phyloP scores from a whole-genome alignment of 768 basidiomycete species.

The Tylopilus felleus region DNA sequence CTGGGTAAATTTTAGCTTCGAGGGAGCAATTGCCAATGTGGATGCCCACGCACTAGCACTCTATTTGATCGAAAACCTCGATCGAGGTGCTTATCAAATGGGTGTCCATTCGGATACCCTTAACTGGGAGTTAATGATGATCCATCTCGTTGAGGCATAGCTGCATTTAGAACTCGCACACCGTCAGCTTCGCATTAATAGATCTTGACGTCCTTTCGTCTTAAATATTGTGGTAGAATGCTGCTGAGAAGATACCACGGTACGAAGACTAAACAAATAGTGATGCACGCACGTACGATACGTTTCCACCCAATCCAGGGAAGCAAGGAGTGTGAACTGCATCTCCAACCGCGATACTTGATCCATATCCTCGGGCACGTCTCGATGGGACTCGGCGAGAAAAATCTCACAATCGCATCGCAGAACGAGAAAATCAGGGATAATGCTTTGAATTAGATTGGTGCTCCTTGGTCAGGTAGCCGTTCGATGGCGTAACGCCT shows the following conservation, averaged over 20 bases:
- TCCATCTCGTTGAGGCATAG: neutral
- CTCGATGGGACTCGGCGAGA: neutral
- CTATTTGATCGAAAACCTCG: neutral
- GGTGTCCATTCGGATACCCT: neutral
- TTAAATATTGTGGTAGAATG: neutral
- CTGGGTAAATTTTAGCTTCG: neutral
- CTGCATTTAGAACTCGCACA: neutral
- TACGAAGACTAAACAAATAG: neutral
- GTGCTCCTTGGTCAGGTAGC: slow-evolving; percentile 89
- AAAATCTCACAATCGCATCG: neutral
- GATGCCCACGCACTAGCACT: neutral
- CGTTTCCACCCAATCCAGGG: neutral
- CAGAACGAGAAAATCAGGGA: neutral
- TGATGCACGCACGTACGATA: neutral
- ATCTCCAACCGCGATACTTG: neutral
- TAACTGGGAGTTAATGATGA: neutral
- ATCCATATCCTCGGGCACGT: neutral
- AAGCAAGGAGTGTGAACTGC: neutral
- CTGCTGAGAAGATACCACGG: neutral
- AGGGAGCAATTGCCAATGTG: neutral
- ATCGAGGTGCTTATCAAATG: neutral
- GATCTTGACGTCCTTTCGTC: neutral
- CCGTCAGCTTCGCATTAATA: neutral
- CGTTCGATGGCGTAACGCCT: slow-evolving; percentile 92
- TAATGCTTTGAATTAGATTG: slow-evolving; percentile 36